These are phyloP conservation scores for Anastatica hierochuntica DNA, from an alignment of 345 rosid genomes.

Conservation along the genomic window DNA sequence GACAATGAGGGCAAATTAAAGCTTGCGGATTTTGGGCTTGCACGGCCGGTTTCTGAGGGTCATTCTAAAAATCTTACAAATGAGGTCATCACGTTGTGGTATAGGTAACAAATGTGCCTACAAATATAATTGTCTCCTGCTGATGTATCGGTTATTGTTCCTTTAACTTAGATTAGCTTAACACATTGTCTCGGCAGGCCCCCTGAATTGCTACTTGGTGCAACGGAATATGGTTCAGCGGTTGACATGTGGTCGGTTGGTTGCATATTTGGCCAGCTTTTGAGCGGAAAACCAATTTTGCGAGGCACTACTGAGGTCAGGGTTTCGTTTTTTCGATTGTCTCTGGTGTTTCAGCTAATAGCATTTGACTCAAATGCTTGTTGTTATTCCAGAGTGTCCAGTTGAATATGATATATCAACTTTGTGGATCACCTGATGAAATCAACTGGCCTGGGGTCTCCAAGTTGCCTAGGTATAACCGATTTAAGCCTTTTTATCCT, in stretches of 20 bases:
- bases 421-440: conserved; percentile 68
- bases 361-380: neutral
- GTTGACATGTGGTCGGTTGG: conserved; percentile 99
- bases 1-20: conserved; percentile 94
- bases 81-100: conserved; percentile 94
- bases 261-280: conserved; percentile 88
- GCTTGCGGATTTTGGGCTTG: conserved; percentile 98
- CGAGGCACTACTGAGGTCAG: conserved; percentile 89
- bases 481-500: conserved; percentile 43
- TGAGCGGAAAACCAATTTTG: conserved; percentile 81
- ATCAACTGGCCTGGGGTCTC: conserved; percentile 59
- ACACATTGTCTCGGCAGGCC: too few relatives aligned
- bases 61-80: conserved; percentile 79
- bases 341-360: neutral
- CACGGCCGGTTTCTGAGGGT: conserved; percentile 70
- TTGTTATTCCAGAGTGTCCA: conserved; percentile 38
- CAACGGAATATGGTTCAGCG: conserved; percentile 91
- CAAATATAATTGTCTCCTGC: neutral
- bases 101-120: conserved; percentile 53
- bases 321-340: neutral
- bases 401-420: conserved; percentile 53
- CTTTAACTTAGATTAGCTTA: too few relatives aligned
- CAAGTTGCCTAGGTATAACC: conserved; percentile 50
- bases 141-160: too few relatives aligned
- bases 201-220: conserved; percentile 91